phyloP scores from a whole-genome alignment of 2,329 filamentous ascomycete genomes.

The Aspergillus intermedius region DNA sequence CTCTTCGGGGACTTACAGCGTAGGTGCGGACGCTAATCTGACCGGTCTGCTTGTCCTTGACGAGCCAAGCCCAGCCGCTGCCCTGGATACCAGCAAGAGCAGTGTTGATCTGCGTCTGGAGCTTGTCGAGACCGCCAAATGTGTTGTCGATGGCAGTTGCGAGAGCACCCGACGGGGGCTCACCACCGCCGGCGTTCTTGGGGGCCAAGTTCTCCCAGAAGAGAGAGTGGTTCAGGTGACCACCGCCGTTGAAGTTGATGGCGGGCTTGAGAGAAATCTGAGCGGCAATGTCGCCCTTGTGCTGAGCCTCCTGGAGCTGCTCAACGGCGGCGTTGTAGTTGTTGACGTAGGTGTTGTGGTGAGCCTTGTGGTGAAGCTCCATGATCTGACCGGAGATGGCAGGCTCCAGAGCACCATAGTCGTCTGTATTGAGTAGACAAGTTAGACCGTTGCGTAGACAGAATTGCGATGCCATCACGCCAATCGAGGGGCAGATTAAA shows the following conservation, averaged over 20 bases:
- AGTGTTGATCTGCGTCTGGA: slow-evolving; percentile 59
- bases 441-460: background rate
- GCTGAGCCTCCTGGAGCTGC: slow-evolving; percentile 57
- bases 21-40: slow-evolving; percentile 56
- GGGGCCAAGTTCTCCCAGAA: slow-evolving; percentile 65
- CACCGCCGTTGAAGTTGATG: slow-evolving; percentile 61
- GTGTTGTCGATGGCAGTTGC: slow-evolving; percentile 52
- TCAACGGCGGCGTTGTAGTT: slow-evolving; percentile 75
- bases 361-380: slow-evolving; percentile 91
- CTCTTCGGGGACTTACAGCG: slow-evolving; percentile 40
- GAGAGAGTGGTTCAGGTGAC: slow-evolving; percentile 57
- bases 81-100: slow-evolving; percentile 61
- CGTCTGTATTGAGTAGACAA: slow-evolving; percentile 55
- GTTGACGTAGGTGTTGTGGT: slow-evolving; percentile 91
- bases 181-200: slow-evolving; percentile 55
- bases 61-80: slow-evolving; percentile 58
- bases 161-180: slow-evolving; percentile 54
- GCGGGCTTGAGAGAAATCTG: slow-evolving; percentile 55
- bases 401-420: slow-evolving; percentile 90
- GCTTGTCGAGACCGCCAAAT: slow-evolving; percentile 52
- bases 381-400: slow-evolving; percentile 84
- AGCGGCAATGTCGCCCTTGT: slow-evolving; percentile 48
- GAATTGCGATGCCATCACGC: background rate
- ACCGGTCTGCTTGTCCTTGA: slow-evolving; percentile 56
- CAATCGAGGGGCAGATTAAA: background rate